Evolutionary conservation across 306 rosid genomes (phyloP).

Genomic region (Argentina anserina): DNA sequence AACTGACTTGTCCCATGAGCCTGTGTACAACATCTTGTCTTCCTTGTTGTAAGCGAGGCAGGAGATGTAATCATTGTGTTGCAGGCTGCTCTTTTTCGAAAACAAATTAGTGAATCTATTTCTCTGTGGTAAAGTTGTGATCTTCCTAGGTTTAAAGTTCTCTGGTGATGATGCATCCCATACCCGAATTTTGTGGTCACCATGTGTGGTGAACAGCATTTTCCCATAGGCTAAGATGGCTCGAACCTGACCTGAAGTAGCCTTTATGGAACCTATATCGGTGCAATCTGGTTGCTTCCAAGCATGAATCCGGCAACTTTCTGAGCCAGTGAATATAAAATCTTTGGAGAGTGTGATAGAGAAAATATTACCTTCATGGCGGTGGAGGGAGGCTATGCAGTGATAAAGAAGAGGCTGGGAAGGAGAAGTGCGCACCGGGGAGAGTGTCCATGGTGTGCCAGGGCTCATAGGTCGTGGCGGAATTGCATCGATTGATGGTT

Average conservation of each 20-base stretch:
- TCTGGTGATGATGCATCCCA: constrained; percentile 41
- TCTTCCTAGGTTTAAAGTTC: constrained; percentile 34
- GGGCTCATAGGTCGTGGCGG: constrained; percentile 34
- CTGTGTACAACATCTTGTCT: constrained; percentile 49
- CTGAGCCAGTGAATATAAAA: constrained; percentile 47
- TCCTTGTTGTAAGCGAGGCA: constrained; percentile 52
- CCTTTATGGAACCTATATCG: constrained; percentile 37
- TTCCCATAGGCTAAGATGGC: constrained; percentile 40
- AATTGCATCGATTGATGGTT: constrained; percentile 14
- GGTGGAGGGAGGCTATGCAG: constrained; percentile 59
- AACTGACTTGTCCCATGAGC: constrained; percentile 54
- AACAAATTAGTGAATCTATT: constrained; percentile 19
- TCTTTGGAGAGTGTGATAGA: constrained; percentile 39
- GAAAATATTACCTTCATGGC: constrained; percentile 47
- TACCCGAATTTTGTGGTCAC: constrained; percentile 39
- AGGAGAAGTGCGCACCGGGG: constrained; percentile 31
- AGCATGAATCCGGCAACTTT: constrained; percentile 40
- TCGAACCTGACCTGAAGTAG: constrained; percentile 40
- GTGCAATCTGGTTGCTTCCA: constrained; percentile 59
- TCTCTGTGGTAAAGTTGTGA: constrained; percentile 38
- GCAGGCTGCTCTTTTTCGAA: constrained; percentile 29
- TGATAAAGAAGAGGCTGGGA: constrained; percentile 39
- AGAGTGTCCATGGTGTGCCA: constrained; percentile 38
- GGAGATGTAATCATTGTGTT: constrained; percentile 37
- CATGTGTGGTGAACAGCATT: constrained; percentile 38